These are phyloP conservation scores for Wickerhamomyces bovis DNA, from an alignment of 805 yeast genomes.

Conservation along the genomic window DNA sequence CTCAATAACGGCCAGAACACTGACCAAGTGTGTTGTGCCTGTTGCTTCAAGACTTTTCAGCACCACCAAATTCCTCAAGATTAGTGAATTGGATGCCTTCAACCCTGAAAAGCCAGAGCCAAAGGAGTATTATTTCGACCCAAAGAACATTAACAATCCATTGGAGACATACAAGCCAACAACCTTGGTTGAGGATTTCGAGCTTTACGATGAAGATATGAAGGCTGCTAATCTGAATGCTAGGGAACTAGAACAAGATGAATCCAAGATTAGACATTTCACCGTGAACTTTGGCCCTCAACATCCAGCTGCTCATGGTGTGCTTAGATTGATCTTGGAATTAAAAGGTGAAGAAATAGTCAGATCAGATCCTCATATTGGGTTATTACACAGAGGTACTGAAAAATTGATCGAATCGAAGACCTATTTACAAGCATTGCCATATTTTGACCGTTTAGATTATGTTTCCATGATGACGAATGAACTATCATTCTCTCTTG, in stretches of 20 bases:
- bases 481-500: constrained; percentile 77
- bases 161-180: constrained; percentile 32
- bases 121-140: constrained; percentile 10
- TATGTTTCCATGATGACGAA: constrained; percentile 87
- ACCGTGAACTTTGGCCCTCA: constrained; percentile 91
- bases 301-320: constrained; percentile 95
- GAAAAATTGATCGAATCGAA: constrained; percentile 83
- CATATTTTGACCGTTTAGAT: constrained; percentile 83
- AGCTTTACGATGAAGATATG: constrained; percentile 33
- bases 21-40: neutral
- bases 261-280: constrained; percentile 67
- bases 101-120: constrained; percentile 17
- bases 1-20: neutral
- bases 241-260: constrained; percentile 12
- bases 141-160: constrained; percentile 31
- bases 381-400: constrained; percentile 82
- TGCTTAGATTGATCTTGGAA: constrained; percentile 77
- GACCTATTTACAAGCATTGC: constrained; percentile 83
- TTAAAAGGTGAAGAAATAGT: constrained; percentile 85
- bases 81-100: constrained; percentile 21
- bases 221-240: constrained; percentile 25
- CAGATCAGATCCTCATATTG: constrained; percentile 85
- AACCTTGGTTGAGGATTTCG: constrained; percentile 22
- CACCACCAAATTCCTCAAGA: neutral
- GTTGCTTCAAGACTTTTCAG: constrained; percentile 3